Percentiles rank a stretch among this genome's conserved stretches.
Evolutionary conservation across 2,329 filamentous ascomycete species (phyloP).

Genomic region (Cladosporium sp.): DNA sequence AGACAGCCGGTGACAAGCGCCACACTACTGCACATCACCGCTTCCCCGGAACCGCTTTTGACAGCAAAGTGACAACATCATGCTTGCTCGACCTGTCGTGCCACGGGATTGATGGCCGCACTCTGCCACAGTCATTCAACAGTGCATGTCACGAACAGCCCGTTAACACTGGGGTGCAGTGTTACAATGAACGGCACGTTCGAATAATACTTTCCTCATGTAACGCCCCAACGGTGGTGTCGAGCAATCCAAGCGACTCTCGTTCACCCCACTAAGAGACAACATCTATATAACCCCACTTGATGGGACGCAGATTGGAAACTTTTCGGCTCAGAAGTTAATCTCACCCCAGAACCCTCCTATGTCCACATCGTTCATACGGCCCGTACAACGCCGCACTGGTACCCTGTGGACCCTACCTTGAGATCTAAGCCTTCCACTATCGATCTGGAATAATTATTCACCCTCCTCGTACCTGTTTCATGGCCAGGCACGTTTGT

Average conservation of each 20-base stretch:
- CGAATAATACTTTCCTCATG: too few relatives aligned
- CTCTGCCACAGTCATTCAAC: too few relatives aligned
- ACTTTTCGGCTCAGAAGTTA: background rate
- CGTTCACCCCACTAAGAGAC: slow-evolving; percentile 4
- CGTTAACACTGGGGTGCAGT: too few relatives aligned
- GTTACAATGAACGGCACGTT: too few relatives aligned
- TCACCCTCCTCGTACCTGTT: slow-evolving; percentile 5
- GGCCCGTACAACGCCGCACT: slow-evolving; percentile 8
- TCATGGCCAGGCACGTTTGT: slow-evolving; percentile 1
- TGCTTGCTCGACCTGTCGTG: background rate
- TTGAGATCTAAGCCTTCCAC: background rate
- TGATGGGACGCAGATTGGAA: background rate
- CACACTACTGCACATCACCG: slow-evolving; percentile 5
- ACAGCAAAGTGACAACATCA: slow-evolving; percentile 1
- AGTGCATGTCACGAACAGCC: too few relatives aligned
- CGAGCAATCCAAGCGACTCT: too few relatives aligned
- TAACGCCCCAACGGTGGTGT: too few relatives aligned
- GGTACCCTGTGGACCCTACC: slow-evolving; percentile 1
- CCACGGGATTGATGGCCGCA: too few relatives aligned
- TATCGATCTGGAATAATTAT: slow-evolving; percentile 2
- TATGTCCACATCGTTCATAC: background rate
- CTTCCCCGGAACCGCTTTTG: background rate
- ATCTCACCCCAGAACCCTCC: background rate
- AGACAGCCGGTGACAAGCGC: slow-evolving; percentile 5
- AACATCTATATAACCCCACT: slow-evolving; percentile 9